Evolutionary conservation across 129 eudicot genomes (phyloP).

Genomic region (Gnaphalium uliginosum): DNA sequence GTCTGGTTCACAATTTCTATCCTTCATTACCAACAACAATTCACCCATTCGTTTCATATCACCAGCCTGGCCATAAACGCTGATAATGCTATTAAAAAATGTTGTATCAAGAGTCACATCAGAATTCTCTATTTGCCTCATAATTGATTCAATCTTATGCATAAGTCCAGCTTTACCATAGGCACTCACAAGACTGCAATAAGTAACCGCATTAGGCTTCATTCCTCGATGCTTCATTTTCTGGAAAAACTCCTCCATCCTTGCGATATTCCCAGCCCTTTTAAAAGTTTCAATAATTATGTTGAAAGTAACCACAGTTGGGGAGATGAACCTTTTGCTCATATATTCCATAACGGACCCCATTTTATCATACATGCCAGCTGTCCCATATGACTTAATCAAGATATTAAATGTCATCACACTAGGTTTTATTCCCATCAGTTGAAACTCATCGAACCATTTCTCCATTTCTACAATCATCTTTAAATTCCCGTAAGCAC

Average conservation of each 20-base stretch:
- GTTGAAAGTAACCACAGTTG: constrained; percentile 70
- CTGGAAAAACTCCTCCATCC: constrained; percentile 74
- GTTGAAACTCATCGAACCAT: constrained; percentile 84
- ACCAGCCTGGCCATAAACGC: constrained; percentile 74
- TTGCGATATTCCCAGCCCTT: constrained; percentile 52
- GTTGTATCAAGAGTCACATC: constrained; percentile 82
- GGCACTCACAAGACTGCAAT: constrained; percentile 75
- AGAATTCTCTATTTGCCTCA: constrained; percentile 84
- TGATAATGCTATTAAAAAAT: constrained; percentile 67
- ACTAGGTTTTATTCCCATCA: constrained; percentile 73
- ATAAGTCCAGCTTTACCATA: constrained; percentile 68
- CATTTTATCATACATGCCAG: constrained; percentile 70
- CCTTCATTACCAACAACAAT: constrained; percentile 66
- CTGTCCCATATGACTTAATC: constrained; percentile 82
- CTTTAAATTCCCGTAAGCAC: constrained; percentile 73
- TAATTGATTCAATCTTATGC: constrained; percentile 65
- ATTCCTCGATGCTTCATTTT: constrained; percentile 86
- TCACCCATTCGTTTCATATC: constrained; percentile 63
- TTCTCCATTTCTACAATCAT: constrained; percentile 80
- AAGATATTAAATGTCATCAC: constrained; percentile 73
- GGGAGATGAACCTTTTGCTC: constrained; percentile 73
- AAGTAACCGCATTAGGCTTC: constrained; percentile 85
- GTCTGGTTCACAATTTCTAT: constrained; percentile 64
- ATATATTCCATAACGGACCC: constrained; percentile 66
- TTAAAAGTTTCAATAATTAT: constrained; percentile 62